phyloP scores from a whole-genome alignment of 2,329 filamentous ascomycete genomes.

The Dothistroma septosporum region DNA sequence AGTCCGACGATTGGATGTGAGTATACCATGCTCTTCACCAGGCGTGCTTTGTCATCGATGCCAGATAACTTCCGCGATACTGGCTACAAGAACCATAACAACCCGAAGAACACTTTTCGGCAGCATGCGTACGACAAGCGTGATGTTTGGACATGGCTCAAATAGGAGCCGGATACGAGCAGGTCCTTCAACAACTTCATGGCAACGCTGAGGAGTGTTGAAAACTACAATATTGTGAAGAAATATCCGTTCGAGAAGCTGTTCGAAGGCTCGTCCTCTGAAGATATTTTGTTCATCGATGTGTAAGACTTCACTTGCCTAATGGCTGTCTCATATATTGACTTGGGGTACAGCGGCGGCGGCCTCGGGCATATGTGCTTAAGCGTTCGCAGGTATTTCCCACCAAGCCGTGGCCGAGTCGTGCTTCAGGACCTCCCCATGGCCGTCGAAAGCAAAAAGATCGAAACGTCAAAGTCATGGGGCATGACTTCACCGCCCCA shows the following conservation, averaged over 20 bases:
- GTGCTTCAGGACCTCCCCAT: background rate
- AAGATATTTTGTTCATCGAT: conserved; percentile 3
- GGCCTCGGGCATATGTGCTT: background rate
- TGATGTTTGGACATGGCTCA: background rate
- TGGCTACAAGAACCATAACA: background rate
- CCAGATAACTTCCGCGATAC: background rate
- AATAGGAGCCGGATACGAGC: background rate
- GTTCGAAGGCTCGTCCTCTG: background rate
- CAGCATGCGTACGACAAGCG: background rate
- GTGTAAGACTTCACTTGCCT: background rate
- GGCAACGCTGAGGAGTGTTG: background rate
- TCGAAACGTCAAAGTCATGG: background rate
- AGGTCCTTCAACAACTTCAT: conserved; percentile 3
- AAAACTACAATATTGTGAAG: background rate
- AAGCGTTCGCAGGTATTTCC: background rate
- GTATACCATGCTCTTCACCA: background rate
- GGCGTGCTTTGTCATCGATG: background rate
- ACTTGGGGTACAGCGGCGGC: background rate
- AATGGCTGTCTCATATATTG: background rate
- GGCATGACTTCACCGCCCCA: background rate
- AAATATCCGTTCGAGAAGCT: conserved; percentile 1
- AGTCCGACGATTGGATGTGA: background rate
- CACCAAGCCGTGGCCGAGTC: background rate
- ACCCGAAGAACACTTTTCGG: background rate
- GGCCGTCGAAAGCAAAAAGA: background rate